phyloP scores from a whole-genome alignment of 805 yeast genomes.

The Lachancea mirantina region DNA sequence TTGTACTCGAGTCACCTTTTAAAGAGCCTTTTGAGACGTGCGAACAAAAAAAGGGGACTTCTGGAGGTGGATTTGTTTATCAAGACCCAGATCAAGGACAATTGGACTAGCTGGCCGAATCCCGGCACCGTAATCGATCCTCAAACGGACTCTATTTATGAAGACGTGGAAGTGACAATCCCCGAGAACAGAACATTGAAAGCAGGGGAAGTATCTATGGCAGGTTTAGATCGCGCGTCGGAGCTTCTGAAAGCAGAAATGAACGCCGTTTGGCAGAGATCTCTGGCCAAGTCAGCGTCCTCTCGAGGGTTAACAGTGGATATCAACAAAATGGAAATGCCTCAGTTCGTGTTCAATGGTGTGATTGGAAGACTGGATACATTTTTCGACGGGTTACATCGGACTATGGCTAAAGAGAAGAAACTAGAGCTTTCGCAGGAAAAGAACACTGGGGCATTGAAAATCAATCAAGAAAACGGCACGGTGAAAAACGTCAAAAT shows the following conservation, averaged over 20 bases:
- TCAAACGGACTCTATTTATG: conserved; percentile 20
- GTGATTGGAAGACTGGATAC: conserved; percentile 23
- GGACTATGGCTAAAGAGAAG: conserved; percentile 20
- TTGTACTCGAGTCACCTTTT: conserved; percentile 49
- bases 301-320: conserved; percentile 15
- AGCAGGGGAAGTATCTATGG: conserved; percentile 22
- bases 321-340: conserved; percentile 21
- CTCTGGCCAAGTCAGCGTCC: conserved; percentile 15
- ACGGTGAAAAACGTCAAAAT: conserved; percentile 7
- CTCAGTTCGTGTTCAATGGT: conserved; percentile 13
- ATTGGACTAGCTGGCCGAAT: conserved; percentile 61
- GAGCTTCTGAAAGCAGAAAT: conserved; percentile 24
- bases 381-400: conserved; percentile 24
- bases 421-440: conserved; percentile 17
- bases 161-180: conserved; percentile 2
- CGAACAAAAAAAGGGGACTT: conserved; percentile 20
- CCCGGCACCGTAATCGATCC: conserved; percentile 27
- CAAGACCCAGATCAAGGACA: conserved; percentile 29
- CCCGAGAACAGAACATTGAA: conserved; percentile 1
- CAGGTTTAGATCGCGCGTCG: conserved; percentile 20
- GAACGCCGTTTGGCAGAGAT: conserved; percentile 24
- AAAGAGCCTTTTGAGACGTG: conserved; percentile 20
- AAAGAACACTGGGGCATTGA: conserved; percentile 10
- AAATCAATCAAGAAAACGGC: conserved; percentile 3
- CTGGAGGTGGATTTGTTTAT: conserved; percentile 33